Conservation (phyloP, 2,329 filamentous ascomycete species). For the Metarhizium rileyi region DNA sequence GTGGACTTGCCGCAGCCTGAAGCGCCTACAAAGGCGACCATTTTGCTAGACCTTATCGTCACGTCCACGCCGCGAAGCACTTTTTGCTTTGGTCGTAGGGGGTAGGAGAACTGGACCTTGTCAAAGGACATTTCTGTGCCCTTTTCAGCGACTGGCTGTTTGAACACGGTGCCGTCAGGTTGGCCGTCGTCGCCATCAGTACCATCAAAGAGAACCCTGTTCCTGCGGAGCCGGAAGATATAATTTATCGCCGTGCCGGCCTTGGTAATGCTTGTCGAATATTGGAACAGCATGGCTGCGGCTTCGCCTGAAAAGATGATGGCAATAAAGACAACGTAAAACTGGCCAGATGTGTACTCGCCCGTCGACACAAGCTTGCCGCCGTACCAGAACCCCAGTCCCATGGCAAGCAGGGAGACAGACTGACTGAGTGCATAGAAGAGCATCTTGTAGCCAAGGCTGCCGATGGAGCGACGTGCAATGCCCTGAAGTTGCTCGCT, state of each 20-base stretch:
- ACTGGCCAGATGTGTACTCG: conserved; percentile 37
- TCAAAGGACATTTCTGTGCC: conserved; percentile 35
- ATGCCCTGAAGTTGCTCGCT: conserved; percentile 20
- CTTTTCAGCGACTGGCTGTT: conserved; percentile 9
- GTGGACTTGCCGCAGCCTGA: conserved; percentile 53
- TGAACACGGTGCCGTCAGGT: neutral
- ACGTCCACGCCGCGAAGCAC: conserved; percentile 31
- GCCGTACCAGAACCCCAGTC: conserved; percentile 32
- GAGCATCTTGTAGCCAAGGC: conserved; percentile 28
- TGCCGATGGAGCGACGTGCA: conserved; percentile 18
- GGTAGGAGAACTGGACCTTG: conserved; percentile 49
- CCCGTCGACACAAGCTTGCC: conserved; percentile 29
- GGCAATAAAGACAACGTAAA: conserved; percentile 42
- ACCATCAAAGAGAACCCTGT: conserved; percentile 20
- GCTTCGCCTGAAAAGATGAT: conserved; percentile 36
- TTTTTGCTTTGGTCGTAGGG: conserved; percentile 26
- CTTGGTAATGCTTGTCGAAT: conserved; percentile 42
- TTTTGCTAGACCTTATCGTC: conserved; percentile 33
- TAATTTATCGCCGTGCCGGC: conserved; percentile 38
- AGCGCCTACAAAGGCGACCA: conserved; percentile 45
- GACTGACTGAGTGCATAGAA: conserved; percentile 32
- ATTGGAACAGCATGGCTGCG: conserved; percentile 32
- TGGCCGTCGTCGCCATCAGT: conserved; percentile 12
- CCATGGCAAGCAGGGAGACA: conserved; percentile 28
- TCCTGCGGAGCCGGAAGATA: conserved; percentile 30